A percentile compares a stretch with the other conserved stretches of the same genome.
These are phyloP conservation scores for Diplocarpon rosae DNA, from an alignment of 2,329 filamentous ascomycete genomes.

Conservation along the genomic window DNA sequence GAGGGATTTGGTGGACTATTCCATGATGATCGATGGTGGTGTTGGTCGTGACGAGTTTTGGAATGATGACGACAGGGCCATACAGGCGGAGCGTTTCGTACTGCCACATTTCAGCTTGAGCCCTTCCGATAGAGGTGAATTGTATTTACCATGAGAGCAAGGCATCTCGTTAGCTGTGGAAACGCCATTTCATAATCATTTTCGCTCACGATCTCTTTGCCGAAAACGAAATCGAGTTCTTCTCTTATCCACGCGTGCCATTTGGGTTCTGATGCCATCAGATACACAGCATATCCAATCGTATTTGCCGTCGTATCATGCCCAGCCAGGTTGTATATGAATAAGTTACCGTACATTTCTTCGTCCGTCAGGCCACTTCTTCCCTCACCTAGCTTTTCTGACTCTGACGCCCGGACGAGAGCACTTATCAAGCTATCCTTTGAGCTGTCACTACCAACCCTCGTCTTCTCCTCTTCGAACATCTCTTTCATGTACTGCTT, in stretches of 20 bases:
- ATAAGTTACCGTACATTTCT: conserved; percentile 62
- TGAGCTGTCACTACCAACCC: background rate
- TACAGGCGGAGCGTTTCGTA: conserved; percentile 41
- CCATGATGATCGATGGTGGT: conserved; percentile 7
- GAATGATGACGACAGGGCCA: conserved; percentile 42
- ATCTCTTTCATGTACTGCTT: conserved; percentile 10
- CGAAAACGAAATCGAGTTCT: conserved; percentile 45
- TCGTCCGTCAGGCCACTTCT: conserved; percentile 34
- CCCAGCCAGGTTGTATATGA: conserved; percentile 56
- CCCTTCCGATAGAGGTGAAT: background rate
- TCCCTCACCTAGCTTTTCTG: conserved; percentile 9
- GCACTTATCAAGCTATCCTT: conserved; percentile 23
- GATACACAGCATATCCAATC: conserved; percentile 56
- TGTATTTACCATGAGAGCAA: conserved; percentile 27
- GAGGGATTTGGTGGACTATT: conserved; percentile 7
- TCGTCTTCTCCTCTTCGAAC: conserved; percentile 6
- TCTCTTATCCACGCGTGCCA: conserved; percentile 54
- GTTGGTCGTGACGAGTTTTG: conserved; percentile 31
- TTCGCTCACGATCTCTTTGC: conserved; percentile 13
- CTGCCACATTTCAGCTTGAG: conserved; percentile 3
- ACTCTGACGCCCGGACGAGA: conserved; percentile 9
- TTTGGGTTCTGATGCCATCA: conserved; percentile 51
- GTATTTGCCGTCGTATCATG: conserved; percentile 70
- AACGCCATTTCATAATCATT: conserved; percentile 29
- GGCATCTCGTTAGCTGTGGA: conserved; percentile 30